Base-by-base conservation (phyloP, 148 eudicot species). In the Polygonum aviculare region DNA sequence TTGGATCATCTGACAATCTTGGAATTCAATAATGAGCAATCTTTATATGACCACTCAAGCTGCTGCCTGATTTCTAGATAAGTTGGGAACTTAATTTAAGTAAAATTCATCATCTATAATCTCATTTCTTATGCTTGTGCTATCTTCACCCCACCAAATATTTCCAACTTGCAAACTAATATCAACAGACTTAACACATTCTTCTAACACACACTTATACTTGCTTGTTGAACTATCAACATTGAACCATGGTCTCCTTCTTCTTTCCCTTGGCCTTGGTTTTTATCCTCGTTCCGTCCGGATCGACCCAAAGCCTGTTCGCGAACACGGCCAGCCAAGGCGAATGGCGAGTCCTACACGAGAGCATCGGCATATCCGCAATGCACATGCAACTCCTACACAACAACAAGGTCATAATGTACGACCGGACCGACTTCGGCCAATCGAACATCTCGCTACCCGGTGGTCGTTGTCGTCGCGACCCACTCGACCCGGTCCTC, bases 361-460 rank as follows among this genome's bases (percentile, higher is more conserved):
- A 73, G 39, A 89, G 74, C 78, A 83, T 89, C 21, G 93, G 97
- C 51, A 86, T 93, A 65, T 93, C 97, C 8, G 91, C 95, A 26
- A 93, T 93, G 95, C 97, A 93, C 79, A 90, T 90, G 91, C 97
- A 93, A 74, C 91, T 93, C 74, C 51, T 90, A 15, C 79, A 35
- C 59, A 85, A 86, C 79, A 82, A 93, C 83, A 87, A 86, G 81
- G 90, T 93, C 5, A 79, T 90, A 12, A 93, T 93, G 73, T 93
- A 85, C 45, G 97, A 93, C 45, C 79, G 93, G 36, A 90, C 97
- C 19, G 97, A 93, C 77, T 90, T 87, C 39, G 97, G 97, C 26
- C 80, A 78, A 1, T 93, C 97, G 0, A 89, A 90, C 60, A 79
- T 93, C 77, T 86, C 95, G 16, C 93, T 93, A 2, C 88, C 91